Base-by-base conservation (phyloP, 2,329 filamentous ascomycete genomes). In the Pestalotiopsis sp. region DNA sequence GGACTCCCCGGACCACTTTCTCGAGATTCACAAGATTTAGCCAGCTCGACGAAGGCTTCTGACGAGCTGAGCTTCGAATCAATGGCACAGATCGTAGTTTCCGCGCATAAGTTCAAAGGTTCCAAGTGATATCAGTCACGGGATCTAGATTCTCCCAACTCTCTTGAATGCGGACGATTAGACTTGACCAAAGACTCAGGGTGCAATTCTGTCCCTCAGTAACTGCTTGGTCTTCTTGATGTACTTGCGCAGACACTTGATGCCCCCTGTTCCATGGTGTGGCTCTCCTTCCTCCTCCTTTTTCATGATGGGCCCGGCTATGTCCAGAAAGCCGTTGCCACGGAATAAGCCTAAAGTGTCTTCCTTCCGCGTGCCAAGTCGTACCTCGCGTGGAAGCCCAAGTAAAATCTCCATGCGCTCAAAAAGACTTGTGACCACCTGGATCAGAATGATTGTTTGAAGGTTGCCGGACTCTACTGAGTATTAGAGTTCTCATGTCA, bases 391-490 rank as follows among this genome's bases (percentile, higher is more conserved):
- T n/a, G 64, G 64, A 4, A 65, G 55, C 3, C 64, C 64, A 17
- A 65, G 64, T 0, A 44, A n/a, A 1, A 10, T 20, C 20, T 65
- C 64, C 17, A 65, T 58, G 20, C 55, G 64, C 30, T 59, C 64
- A 39, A 59, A 65, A 39, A 57, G 35, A 40, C n/a, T 59, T 3
- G 20, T 44, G 13, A 65, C 55, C 1, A 65, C 30, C 14, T 65
- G 52, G 2, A 59, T 65, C 55, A 65, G 7, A 55, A 65, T 59
- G 39, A n/a, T 59, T 38, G 57, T 40, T 59, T 65, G 52, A 22
- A 65, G 35, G 3, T 65, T 65, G 4, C 64, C 64, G 17, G 64
- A 65, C 26, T 65, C 64, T 65, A 10, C 14, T 13, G 13, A 3
- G 1, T 13, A 11, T 24, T 26, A 57, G 13, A 13, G 10, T 0